Conservation (phyloP, 1,284 basidiomycete species). For the Malassezia nana region DNA sequence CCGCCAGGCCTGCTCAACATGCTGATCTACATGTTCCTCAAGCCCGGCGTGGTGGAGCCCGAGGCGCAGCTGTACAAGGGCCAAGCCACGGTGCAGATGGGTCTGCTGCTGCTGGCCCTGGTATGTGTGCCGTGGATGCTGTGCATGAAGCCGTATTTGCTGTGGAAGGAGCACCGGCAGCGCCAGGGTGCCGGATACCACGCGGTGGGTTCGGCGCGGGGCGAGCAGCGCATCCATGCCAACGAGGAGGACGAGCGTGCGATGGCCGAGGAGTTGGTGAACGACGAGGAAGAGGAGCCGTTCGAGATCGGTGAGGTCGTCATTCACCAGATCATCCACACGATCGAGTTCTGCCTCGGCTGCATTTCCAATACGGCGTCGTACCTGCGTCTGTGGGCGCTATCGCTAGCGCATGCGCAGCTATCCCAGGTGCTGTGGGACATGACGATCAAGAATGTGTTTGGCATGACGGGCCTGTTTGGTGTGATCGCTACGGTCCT, state of each 20-base stretch:
- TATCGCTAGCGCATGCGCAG: conserved; percentile 95
- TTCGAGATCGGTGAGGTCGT: conserved; percentile 85
- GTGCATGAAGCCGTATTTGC: conserved; percentile 80
- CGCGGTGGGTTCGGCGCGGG: conserved; percentile 50
- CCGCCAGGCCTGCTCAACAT: conserved; percentile 70
- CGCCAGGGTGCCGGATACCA: conserved; percentile 74
- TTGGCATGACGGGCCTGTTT: conserved; percentile 50
- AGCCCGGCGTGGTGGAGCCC: conserved; percentile 55
- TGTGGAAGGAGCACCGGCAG: conserved; percentile 80
- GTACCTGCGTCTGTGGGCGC: conserved; percentile 95
- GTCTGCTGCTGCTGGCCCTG: conserved; percentile 68
- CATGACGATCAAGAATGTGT: conserved; percentile 46
- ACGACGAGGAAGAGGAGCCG: conserved; percentile 51
- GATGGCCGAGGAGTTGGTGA: conserved; percentile 17
- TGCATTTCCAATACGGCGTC: conserved; percentile 99
- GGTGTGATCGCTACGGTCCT: conserved; percentile 57
- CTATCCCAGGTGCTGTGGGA: conserved; percentile 69
- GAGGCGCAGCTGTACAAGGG: conserved; percentile 70
- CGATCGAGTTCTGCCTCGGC: conserved; percentile 79
- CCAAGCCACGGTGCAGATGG: conserved; percentile 73
- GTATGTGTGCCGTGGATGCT: conserved; percentile 95
- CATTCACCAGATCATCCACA: conserved; percentile 79
- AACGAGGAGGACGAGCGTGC: conserved; percentile 25
- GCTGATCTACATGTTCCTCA: conserved; percentile 48
- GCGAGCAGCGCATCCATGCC: conserved; percentile 24